Conservation (phyloP, 345 rosid genomes). For the Cardiospermum halicacabum region DNA sequence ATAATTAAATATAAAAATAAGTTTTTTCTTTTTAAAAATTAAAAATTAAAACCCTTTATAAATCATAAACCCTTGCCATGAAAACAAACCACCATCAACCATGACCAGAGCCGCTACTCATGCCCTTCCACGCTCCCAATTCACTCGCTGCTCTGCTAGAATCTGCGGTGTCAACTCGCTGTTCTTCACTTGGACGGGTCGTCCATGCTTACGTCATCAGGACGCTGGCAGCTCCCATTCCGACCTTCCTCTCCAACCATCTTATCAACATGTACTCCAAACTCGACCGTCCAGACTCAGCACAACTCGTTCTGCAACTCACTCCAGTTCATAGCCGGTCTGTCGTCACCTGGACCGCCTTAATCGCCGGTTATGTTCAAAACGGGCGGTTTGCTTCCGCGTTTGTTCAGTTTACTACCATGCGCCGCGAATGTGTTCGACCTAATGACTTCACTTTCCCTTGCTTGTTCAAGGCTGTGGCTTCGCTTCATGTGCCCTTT, state of each 20-base stretch:
- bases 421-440: constrained; percentile 48
- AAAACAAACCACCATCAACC: constrained; percentile 1
- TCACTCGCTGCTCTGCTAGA: constrained; percentile 43
- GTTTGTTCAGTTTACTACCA: constrained; percentile 38
- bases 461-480: constrained; percentile 73
- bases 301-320: constrained; percentile 53
- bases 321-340: constrained; percentile 41
- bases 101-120: constrained; percentile 26
- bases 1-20: neutral
- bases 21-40: too few relatives aligned
- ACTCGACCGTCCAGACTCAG: constrained; percentile 53
- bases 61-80: neutral
- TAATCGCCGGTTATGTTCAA: constrained; percentile 63
- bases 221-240: constrained; percentile 39
- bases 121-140: constrained; percentile 41
- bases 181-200: constrained; percentile 53
- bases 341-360: constrained; percentile 78
- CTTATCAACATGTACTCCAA: constrained; percentile 78
- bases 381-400: constrained; percentile 60
- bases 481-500: constrained; percentile 32
- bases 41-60: too few relatives aligned
- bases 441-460: constrained; percentile 88
- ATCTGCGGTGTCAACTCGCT: constrained; percentile 47
- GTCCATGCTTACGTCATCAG: constrained; percentile 55
- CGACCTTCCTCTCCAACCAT: constrained; percentile 51